Conservation (phyloP, 257 asterid genomes). For the Ligustrum vulgare region DNA sequence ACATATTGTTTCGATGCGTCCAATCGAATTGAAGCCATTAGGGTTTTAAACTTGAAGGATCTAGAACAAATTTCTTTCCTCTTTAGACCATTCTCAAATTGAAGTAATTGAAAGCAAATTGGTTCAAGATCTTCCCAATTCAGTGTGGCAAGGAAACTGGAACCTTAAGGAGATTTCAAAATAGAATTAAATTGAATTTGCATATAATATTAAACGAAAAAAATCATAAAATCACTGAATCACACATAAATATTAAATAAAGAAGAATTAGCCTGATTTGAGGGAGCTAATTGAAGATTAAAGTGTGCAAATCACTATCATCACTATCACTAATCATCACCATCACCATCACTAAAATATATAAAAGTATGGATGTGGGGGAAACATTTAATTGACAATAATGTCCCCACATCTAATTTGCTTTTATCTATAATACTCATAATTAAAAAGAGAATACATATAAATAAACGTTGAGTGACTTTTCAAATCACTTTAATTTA, state of each 20-base stretch:
- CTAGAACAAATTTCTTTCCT: not conserved
- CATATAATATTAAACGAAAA: not conserved
- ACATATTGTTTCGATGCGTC: conserved; percentile 66
- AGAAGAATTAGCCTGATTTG: no score
- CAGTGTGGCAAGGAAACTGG: not conserved
- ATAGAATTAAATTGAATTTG: not conserved
- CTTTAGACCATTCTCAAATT: not conserved
- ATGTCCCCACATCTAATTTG: no score
- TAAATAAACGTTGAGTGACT: no score
- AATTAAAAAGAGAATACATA: no score
- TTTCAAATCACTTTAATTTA: no score
- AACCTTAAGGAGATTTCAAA: not conserved
- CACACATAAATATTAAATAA: not conserved
- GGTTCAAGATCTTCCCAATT: not conserved
- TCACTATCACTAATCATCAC: no score
- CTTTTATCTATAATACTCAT: no score
- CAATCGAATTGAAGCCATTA: conserved; percentile 49
- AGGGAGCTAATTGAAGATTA: not conserved
- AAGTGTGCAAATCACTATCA: not conserved
- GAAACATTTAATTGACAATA: no score
- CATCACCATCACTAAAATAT: no score
- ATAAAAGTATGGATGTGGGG: no score
- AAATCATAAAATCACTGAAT: not conserved
- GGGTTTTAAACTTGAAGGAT: conserved; percentile 6
- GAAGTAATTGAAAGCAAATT: not conserved